Evolutionary conservation across 2,329 filamentous ascomycete species (phyloP).

Genomic region (Stylonectria norvegica): DNA sequence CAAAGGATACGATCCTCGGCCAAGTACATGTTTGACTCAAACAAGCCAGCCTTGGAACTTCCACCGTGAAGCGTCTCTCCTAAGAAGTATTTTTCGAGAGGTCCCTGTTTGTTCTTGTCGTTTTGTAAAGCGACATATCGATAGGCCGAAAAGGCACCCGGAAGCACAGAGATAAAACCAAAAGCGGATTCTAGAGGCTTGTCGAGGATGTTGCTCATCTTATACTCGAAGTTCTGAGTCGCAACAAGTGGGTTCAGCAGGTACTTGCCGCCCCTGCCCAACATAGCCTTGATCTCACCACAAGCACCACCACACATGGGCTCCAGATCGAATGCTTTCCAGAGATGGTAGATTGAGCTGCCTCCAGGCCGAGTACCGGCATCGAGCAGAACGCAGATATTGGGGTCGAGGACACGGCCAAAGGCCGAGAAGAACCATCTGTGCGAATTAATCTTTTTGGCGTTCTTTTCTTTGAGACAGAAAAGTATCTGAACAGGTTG

Average conservation of each 20-base stretch:
- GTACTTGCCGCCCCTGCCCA: slow-evolving; percentile 78
- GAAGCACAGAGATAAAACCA: slow-evolving; percentile 94
- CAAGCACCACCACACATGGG: slow-evolving; percentile 97
- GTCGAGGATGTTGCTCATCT: slow-evolving; percentile 99
- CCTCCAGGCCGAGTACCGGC: slow-evolving; percentile 92
- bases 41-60: slow-evolving; percentile 85
- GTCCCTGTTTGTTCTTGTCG: slow-evolving; percentile 90
- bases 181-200: slow-evolving; percentile 97
- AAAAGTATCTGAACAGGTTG: slow-evolving; percentile 96
- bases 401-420: slow-evolving; percentile 85
- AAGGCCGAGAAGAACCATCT: slow-evolving; percentile 99
- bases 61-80: slow-evolving; percentile 95
- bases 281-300: slow-evolving; percentile 98
- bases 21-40: slow-evolving; percentile 99
- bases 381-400: slow-evolving; percentile 94
- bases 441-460: slow-evolving; percentile 99
- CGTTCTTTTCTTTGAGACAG: slow-evolving; percentile 98
- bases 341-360: slow-evolving; percentile 94
- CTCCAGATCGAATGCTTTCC: slow-evolving; percentile 97
- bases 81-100: slow-evolving; percentile 93
- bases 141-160: slow-evolving; percentile 97
- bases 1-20: slow-evolving; percentile 98
- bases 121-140: slow-evolving; percentile 93
- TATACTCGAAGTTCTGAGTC: slow-evolving; percentile 99
- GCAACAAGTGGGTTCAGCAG: slow-evolving; percentile 91